Evolutionary conservation across 345 rosid species (phyloP), one percentile per base, ranked within the genome.

Genomic region (Capsella bursapastoris): DNA sequence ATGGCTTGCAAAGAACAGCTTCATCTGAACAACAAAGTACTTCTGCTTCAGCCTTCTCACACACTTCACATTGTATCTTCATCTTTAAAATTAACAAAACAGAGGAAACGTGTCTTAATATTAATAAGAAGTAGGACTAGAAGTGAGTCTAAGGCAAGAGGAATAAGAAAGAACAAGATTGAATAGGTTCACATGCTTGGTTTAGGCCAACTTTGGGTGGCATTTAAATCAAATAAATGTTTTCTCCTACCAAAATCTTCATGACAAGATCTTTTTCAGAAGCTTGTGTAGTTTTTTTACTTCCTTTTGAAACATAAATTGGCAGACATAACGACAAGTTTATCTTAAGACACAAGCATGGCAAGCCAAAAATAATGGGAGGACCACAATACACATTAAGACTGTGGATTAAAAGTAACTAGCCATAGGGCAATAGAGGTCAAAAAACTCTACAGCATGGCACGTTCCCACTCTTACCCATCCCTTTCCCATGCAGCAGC

Each of bases 21-120:
- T 82, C 81, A 66, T 82, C 83, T 11, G 85, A 78, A 52, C 79
- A 82, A 43, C 85, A 82, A 4, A 79, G 60, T 48, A 82, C 77
- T 81, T 73, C 68, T n/a, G 83, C 85, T 75, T 79, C 85, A 9
- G 79, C 81, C 47, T 59, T 73, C 16, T 82, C 83, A n/a, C 83
- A 82, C 13, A 71, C 81, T 64, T 79, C 82, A 14, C 81, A 79
- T 44, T 69, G 83, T 65, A 79, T 76, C 81, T 57, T 79, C 81
- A 79, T 82, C 68, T 22, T 57, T 57, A 31, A 48, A 57, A 34
- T 6, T 34, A 8, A 8, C 4, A 31, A 34, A 34, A 34, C 34
- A 56, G 41, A 31, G 35, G 2, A 57, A 71, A 56, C 0, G 55
- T 56, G 31, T 1, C 2, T 51, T 48, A 0, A 67, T 27, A 25